phyloP scores from a whole-genome alignment of 805 yeast genomes.

The Teunomyces barrocoloradensis region DNA sequence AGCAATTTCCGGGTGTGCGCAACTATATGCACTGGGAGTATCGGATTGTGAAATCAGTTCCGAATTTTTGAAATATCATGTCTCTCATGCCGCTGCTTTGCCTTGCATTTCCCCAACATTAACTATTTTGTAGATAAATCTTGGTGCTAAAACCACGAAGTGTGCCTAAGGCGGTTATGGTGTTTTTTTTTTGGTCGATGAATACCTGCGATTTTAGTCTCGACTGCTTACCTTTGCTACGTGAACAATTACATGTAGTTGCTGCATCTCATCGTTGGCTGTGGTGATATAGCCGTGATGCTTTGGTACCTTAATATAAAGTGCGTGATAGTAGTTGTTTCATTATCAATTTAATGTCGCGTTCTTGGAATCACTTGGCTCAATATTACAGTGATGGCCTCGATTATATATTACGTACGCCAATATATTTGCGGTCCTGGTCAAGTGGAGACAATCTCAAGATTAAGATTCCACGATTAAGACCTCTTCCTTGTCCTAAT shows the following conservation, averaged over 20 bases:
- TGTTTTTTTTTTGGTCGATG: neutral
- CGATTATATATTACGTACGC: neutral
- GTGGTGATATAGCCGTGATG: neutral
- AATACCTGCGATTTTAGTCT: neutral
- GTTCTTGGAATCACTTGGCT: neutral
- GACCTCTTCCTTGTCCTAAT: neutral
- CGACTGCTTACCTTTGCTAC: neutral
- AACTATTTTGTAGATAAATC: neutral
- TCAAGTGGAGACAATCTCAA: neutral
- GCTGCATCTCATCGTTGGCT: neutral
- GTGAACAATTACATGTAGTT: neutral
- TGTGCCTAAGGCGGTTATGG: neutral
- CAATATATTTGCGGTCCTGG: neutral
- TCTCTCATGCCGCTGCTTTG: neutral
- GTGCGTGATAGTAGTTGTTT: no score
- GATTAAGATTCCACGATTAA: slow-evolving; percentile 3
- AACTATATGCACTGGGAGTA: neutral
- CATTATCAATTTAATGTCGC: neutral
- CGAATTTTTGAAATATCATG: neutral
- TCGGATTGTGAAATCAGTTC: neutral
- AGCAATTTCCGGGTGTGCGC: neutral
- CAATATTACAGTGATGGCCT: neutral
- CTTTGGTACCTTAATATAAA: no score
- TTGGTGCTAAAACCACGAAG: neutral
- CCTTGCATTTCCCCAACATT: neutral